Evolutionary conservation across 2,329 filamentous ascomycete genomes (phyloP), one percentile per base, ranked within the genome.

Genomic region (Hypoxylon rubiginosum): DNA sequence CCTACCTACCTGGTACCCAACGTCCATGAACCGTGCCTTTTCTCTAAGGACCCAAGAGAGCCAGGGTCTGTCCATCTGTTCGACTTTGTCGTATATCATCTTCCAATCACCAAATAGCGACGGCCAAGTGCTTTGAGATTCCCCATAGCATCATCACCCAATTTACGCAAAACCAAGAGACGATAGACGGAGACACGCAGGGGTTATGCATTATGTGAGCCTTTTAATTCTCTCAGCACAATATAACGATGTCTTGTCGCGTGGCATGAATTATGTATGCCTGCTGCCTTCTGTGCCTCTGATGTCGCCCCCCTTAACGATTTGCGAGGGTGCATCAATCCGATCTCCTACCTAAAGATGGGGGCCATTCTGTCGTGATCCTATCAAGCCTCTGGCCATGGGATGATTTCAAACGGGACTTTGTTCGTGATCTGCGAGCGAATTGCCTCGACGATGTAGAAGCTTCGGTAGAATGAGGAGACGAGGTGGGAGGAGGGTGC

Each of bases 171-270:
- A 9, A 54, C 54, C 45, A 62, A 30, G 60, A 21, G 11, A 36
- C 17, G 32, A 57, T 48, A 45, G 46, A 51, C 36, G 21, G 11
- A 39, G 36, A 52, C 30, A 52, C 43, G 62, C 61, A 64, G 54
- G 67, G 54, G 49, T 51, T 49, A 45, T 48, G 55, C 62, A 62
- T 64, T 67, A 69, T 69, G 21, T 67, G 61, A 54, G 64, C 19
- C 64, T 67, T 67, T 69, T 69, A 69, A 67, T 69, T 67, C 64
- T 62, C 67, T 69, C 67, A 65, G 36, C 54, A 52, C 55, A 49
- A 45, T 56, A 43, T 58, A 59, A 51, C 58, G 39, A 49, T 60
- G 46, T 53, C 59, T 43, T 39, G 57, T 65, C 62, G 58, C 62
- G 62, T 65, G 61, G 58, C 62, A 66, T 65, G 61, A 63, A 64